These are phyloP conservation scores for Capronia coronata DNA, from an alignment of 2,329 filamentous ascomycete genomes.

Conservation along the genomic window DNA sequence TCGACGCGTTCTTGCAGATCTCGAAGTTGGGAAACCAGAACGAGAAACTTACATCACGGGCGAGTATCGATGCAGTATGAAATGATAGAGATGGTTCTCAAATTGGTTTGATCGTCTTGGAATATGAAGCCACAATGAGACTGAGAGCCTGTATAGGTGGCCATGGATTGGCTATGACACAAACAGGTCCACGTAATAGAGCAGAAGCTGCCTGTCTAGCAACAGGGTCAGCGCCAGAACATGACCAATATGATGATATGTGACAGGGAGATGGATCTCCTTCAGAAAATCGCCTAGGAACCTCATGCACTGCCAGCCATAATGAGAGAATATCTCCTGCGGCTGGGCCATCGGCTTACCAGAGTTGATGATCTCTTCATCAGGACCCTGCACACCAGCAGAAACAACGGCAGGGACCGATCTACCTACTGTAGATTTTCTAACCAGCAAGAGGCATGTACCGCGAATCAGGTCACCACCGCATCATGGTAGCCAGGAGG, in stretches of 20 bases:
- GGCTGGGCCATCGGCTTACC: slow-evolving; percentile 51
- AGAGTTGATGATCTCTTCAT: slow-evolving; percentile 32
- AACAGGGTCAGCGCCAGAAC: not conserved
- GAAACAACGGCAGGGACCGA: slow-evolving; percentile 9
- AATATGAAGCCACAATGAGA: no score
- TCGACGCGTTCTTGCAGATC: slow-evolving; percentile 93
- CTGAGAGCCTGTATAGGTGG: no score
- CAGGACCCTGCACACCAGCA: not conserved
- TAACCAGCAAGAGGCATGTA: slow-evolving; percentile 49
- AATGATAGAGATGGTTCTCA: no score
- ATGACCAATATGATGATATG: not conserved
- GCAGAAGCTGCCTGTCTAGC: not conserved
- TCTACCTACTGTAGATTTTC: slow-evolving; percentile 22
- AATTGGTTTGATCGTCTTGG: no score
- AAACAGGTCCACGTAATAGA: no score
- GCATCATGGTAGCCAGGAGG: slow-evolving; percentile 55
- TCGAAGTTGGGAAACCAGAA: slow-evolving; percentile 97
- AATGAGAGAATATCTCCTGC: slow-evolving; percentile 32
- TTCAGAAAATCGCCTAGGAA: slow-evolving; percentile 41
- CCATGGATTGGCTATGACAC: no score
- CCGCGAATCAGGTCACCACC: slow-evolving; percentile 62
- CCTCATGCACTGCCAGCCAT: slow-evolving; percentile 48
- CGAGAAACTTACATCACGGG: slow-evolving; percentile 76
- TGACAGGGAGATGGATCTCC: slow-evolving; percentile 26
- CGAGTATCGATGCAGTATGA: slow-evolving; percentile 69